Evolutionary conservation across 495 filamentous ascomycete species (phyloP).

Genomic region (Terfezia claveryi): DNA sequence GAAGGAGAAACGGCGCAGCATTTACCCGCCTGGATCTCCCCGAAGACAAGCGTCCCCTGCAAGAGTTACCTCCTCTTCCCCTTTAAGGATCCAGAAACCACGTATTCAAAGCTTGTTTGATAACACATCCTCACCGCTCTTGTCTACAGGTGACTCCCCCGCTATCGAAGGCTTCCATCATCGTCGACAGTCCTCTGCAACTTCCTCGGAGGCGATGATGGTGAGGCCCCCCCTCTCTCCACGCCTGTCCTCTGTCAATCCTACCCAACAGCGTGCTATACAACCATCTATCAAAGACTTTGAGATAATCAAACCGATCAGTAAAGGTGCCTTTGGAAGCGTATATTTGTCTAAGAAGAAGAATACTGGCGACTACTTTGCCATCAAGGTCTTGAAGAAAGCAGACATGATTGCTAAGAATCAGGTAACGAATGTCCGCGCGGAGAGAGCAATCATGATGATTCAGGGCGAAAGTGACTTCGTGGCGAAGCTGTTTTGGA

Average conservation of each 20-base stretch:
- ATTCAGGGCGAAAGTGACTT: constrained; percentile 99
- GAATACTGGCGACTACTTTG: constrained; percentile 90
- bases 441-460: constrained; percentile 99
- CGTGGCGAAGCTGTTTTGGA: constrained; percentile 97
- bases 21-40: constrained; percentile 37
- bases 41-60: constrained; percentile 73
- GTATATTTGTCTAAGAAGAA: constrained; percentile 97
- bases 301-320: constrained; percentile 98
- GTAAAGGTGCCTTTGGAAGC: constrained; percentile 94
- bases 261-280: constrained; percentile 52
- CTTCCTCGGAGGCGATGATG: constrained; percentile 38
- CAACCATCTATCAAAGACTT: constrained; percentile 97
- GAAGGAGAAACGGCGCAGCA: constrained; percentile 62
- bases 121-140: constrained; percentile 62
- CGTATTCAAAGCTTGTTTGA: constrained; percentile 46
- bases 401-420: constrained; percentile 99
- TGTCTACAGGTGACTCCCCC: constrained; percentile 64
- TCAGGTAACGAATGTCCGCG: constrained; percentile 96
- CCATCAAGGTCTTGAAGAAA: constrained; percentile 95
- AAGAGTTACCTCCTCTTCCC: constrained; percentile 56
- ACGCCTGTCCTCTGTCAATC: constrained; percentile 46
- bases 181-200: constrained; percentile 77
- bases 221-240: constrained; percentile 63
- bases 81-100: constrained; percentile 67
- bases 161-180: constrained; percentile 45